Percentiles rank a stretch among this genome's conserved stretches.
Conservation (phyloP, 768 basidiomycete genomes). For the Boletus subcaerulescens region DNA sequence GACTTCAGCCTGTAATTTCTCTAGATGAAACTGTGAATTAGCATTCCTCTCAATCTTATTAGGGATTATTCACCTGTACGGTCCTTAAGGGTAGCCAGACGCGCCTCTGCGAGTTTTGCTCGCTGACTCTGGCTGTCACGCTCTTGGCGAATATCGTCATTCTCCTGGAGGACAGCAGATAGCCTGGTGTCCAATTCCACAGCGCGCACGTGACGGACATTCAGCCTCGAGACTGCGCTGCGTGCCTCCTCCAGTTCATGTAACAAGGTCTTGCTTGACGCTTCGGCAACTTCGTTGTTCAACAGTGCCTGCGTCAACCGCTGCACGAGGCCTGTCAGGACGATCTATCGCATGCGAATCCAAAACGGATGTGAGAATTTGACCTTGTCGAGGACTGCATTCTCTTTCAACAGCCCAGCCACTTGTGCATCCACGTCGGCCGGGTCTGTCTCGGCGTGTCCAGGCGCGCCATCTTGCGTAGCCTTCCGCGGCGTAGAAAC, state of each 20-base stretch:
- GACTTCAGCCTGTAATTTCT: constrained; percentile 68
- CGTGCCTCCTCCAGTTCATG: constrained; percentile 76
- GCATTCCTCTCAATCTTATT: not conserved
- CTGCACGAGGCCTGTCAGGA: constrained; percentile 36
- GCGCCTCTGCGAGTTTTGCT: constrained; percentile 64
- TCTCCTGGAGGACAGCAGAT: constrained; percentile 63
- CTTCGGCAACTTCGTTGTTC: constrained; percentile 79
- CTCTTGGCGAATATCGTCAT: constrained; percentile 84
- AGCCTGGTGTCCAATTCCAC: constrained; percentile 70
- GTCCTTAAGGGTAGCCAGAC: constrained; percentile 61
- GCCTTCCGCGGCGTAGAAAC: constrained; percentile 12
- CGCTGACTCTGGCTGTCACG: constrained; percentile 66
- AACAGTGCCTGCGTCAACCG: constrained; percentile 74
- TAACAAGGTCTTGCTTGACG: constrained; percentile 69
- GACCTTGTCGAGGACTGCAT: constrained; percentile 50
- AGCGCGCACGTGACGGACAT: constrained; percentile 65
- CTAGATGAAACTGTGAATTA: constrained; percentile 35
- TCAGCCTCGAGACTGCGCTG: constrained; percentile 61
- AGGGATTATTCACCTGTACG: constrained; percentile 49
- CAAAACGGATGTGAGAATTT: not conserved
- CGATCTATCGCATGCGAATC: not conserved
- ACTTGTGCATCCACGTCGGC: constrained; percentile 34
- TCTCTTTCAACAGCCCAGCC: constrained; percentile 49
- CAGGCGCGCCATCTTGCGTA: constrained; percentile 11
- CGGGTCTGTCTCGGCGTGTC: constrained; percentile 10